Evolutionary conservation across 2,329 filamentous ascomycete genomes (phyloP).

Genomic region (Talaromyces amestolkiae): DNA sequence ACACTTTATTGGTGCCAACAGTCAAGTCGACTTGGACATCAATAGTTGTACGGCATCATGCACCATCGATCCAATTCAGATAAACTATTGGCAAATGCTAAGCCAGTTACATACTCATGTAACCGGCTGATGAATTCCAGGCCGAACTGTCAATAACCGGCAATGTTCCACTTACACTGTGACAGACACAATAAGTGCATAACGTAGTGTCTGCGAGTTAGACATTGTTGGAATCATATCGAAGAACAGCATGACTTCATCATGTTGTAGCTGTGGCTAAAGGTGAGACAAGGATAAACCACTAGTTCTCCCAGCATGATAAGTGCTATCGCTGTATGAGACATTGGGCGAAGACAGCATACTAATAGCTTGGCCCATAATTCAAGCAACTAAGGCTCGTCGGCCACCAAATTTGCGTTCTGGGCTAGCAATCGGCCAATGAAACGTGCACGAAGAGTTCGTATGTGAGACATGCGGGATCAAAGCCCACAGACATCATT

Average conservation of each 20-base stretch:
- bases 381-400: neutral
- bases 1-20: neutral
- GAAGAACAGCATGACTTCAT: neutral
- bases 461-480: constrained; percentile 13
- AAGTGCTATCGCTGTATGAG: neutral
- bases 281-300: constrained; percentile 5
- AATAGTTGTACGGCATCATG: neutral
- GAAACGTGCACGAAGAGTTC: constrained; percentile 3
- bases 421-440: neutral
- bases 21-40: neutral
- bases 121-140: neutral
- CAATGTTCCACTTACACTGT: neutral
- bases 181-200: neutral
- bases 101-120: neutral
- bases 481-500: neutral
- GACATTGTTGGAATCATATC: neutral
- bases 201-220: neutral
- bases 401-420: constrained; percentile 1
- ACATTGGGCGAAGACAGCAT: neutral
- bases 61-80: neutral
- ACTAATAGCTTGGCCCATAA: neutral
- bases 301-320: neutral
- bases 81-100: neutral
- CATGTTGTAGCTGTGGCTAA: neutral
- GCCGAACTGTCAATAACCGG: neutral